phyloP scores from a whole-genome alignment of 176 grass and related monocot genomes.

The Oryza coarctata region DNA sequence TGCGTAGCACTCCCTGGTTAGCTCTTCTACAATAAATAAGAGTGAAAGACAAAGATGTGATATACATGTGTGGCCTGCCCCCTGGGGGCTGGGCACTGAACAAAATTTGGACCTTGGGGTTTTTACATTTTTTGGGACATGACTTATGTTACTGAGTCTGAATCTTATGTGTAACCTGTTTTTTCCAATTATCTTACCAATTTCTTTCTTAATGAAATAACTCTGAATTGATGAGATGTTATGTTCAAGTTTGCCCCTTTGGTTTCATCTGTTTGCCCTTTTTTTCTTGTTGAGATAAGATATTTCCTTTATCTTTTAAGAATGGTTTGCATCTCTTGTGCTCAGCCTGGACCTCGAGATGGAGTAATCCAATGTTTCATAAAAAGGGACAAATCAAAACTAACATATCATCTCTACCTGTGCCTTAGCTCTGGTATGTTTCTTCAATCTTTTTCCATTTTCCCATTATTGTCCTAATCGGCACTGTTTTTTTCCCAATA shows the following conservation, averaged over 20 bases:
- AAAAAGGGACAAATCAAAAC: constrained; percentile 84
- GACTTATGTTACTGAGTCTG: background rate
- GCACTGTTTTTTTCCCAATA: background rate
- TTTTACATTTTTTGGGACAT: background rate
- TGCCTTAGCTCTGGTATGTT: constrained; percentile 75
- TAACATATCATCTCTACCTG: constrained; percentile 85
- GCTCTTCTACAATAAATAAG: background rate
- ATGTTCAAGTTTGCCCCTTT: background rate
- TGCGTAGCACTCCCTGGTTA: background rate
- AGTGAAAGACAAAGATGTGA: background rate
- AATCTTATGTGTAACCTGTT: background rate
- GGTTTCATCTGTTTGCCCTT: background rate
- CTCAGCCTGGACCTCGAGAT: constrained; percentile 77
- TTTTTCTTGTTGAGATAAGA: constrained; percentile 14
- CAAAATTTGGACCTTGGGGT: background rate
- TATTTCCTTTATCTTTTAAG: constrained; percentile 7
- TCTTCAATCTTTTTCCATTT: background rate
- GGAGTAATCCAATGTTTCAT: constrained; percentile 85
- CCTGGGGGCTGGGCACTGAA: background rate
- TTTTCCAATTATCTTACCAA: background rate
- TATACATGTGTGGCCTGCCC: background rate
- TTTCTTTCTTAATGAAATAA: background rate
- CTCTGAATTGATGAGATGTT: background rate
- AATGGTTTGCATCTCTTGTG: constrained; percentile 27
- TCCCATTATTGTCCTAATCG: background rate